Percentiles rank a stretch among this genome's conserved stretches.
Conservation (phyloP, 2,329 filamentous ascomycete species). For the Simplicillium sp. region DNA sequence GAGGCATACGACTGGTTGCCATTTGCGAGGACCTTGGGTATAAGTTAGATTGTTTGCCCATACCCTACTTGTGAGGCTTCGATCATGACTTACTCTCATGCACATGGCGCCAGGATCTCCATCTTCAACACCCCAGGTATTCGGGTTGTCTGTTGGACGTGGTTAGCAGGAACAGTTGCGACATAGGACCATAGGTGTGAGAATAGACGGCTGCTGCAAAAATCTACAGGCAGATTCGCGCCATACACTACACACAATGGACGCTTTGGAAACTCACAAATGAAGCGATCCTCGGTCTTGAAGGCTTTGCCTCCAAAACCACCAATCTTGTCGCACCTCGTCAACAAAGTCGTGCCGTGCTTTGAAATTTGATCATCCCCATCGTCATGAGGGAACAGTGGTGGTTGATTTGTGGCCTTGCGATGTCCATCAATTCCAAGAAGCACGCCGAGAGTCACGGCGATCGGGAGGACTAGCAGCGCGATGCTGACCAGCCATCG, state of each 20-base stretch:
- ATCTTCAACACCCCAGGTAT: no score
- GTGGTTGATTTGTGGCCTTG: neutral
- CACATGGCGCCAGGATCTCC: no score
- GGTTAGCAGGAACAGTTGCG: no score
- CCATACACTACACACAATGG: no score
- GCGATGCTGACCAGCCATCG: slow-evolving; percentile 38
- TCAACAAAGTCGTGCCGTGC: neutral
- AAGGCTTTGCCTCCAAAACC: slow-evolving; percentile 31
- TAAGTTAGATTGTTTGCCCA: neutral
- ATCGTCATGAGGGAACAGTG: neutral
- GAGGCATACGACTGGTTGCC: slow-evolving; percentile 41
- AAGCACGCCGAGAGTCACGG: slow-evolving; percentile 37
- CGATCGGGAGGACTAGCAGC: slow-evolving; percentile 39
- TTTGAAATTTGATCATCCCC: slow-evolving; percentile 4
- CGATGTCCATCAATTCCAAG: slow-evolving; percentile 29
- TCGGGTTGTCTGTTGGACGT: no score
- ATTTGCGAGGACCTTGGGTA: slow-evolving; percentile 32
- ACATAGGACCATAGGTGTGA: no score
- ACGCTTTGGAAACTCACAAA: slow-evolving; percentile 15
- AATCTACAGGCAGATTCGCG: no score
- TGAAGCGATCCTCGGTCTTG: slow-evolving; percentile 29
- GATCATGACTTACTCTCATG: no score
- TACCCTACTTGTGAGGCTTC: no score
- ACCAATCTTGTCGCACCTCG: no score
- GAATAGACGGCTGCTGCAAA: no score